Conservation (phyloP, 73 alveolate species). For the Paraurostyla sp. region DNA sequence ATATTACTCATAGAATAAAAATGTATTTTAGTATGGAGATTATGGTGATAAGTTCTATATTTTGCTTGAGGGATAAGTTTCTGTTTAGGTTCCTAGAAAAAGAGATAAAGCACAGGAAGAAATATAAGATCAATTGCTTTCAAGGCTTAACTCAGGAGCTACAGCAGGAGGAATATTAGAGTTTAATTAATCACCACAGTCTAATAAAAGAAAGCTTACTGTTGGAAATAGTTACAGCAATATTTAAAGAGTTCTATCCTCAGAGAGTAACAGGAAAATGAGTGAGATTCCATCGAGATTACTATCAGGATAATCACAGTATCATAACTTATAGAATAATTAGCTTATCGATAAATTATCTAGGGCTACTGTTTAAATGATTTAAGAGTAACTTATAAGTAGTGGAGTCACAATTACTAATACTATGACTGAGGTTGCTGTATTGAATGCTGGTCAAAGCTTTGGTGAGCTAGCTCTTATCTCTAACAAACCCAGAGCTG, state of each 20-base stretch:
- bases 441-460: conserved; percentile 55
- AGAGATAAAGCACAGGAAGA: conserved; percentile 21
- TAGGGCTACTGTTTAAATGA: too few relatives aligned
- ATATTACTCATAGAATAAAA: conserved; percentile 50
- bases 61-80: conserved; percentile 80
- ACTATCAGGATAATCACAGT: too few relatives aligned
- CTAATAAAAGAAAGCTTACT: background rate
- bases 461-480: conserved; percentile 93
- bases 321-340: too few relatives aligned
- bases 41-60: conserved; percentile 86
- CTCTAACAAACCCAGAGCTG: conserved; percentile 87
- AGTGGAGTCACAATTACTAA: too few relatives aligned
- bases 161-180: too few relatives aligned
- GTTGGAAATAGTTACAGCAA: background rate
- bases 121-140: background rate
- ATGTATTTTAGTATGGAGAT: conserved; percentile 83
- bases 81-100: conserved; percentile 76
- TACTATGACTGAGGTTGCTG: conserved; percentile 55
- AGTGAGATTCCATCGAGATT: too few relatives aligned
- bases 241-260: too few relatives aligned
- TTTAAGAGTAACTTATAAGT: too few relatives aligned
- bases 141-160: too few relatives aligned
- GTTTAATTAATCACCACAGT: background rate
- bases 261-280: too few relatives aligned
- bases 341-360: too few relatives aligned